Base-by-base conservation (phyloP, 176 grass and related monocot species). In the Tillandsia leiboldiana region DNA sequence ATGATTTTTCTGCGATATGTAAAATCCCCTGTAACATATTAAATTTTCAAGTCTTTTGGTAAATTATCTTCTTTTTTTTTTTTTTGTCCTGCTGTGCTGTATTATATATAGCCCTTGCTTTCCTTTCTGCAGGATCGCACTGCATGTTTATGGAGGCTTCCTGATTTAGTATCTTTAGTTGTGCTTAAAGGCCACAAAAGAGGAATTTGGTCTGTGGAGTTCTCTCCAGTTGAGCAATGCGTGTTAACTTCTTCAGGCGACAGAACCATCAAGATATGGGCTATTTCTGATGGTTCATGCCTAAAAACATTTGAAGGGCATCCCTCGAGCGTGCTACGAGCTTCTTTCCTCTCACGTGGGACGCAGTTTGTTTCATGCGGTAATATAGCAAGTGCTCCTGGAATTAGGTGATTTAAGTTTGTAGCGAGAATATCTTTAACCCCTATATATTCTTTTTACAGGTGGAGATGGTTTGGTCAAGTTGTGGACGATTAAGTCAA, bases 231-330 rank as follows among this genome's bases (percentile, higher is more conserved):
- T 20, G 94, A 99, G 81, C 87, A 86, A 81, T 92, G 79, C 79
- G 89, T 99, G 75, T 57, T 99, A 69, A 99, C 89, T 76, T 87
- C 94, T 50, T 93, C 94, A 49, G 87, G 89, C 77, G 94, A 93
- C 63, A 89, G 84, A 80, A 99, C 89, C 63, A 71, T 99, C 78
- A 93, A 93, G 78, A 87, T 99, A 83, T 99, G 87, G 89, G 63
- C 82, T 53, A 82, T 93, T 79, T 74, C 82, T 86, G 89, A 99
- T 75, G 94, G 89, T 56, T 87, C 84, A 11, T 99, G 89, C 72
- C 85, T 99, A 51, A 99, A 99, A 83, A 93, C 89, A 50, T 93
- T 93, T 80, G 94, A 93, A 81, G 89, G 94, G 0, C 94, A 90
- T 81, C 92, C 89, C 50, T 85, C 89, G 56, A 93, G 94, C 64